Evolutionary conservation across 371 early-diverging fungal genomes (phyloP).

Genomic region (Mortierella sp.): DNA sequence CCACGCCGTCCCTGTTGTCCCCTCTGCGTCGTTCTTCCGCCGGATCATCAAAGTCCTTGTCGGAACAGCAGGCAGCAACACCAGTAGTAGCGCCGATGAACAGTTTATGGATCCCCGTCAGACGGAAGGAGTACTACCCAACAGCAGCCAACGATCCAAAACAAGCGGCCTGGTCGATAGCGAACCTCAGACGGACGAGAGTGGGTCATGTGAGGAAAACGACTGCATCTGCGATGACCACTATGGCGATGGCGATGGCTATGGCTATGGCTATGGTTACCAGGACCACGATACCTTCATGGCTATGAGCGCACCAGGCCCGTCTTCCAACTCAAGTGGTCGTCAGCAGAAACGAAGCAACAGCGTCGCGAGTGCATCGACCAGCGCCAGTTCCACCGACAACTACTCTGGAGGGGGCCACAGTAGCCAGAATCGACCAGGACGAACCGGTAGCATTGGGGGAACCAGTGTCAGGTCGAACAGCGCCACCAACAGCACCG

Average conservation of each 20-base stretch:
- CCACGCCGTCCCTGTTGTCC: slow-evolving; percentile 7
- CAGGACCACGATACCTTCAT: slow-evolving; percentile 1
- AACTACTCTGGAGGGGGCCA: slow-evolving; percentile 7
- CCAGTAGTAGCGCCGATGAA: not conserved
- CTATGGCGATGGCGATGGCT: not conserved
- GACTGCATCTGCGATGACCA: slow-evolving; percentile 28
- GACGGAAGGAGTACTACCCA: not conserved
- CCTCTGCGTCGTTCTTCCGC: slow-evolving; percentile 27
- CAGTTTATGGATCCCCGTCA: not conserved
- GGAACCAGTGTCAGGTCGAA: slow-evolving; percentile 12
- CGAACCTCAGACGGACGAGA: slow-evolving; percentile 27
- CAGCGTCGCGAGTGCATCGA: slow-evolving; percentile 28
- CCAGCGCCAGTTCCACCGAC: slow-evolving; percentile 13
- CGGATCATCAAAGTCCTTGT: slow-evolving; percentile 40
- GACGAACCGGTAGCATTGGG: slow-evolving; percentile 16
- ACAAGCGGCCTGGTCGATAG: not conserved
- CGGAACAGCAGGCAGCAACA: slow-evolving; percentile 6
- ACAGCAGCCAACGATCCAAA: not conserved
- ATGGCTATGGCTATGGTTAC: not conserved
- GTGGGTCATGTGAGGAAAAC: slow-evolving; percentile 33
- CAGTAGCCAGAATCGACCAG: slow-evolving; percentile 17
- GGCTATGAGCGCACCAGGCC: not conserved
- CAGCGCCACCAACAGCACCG: slow-evolving; percentile 1
- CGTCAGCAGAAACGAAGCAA: slow-evolving; percentile 38
- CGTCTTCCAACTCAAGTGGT: slow-evolving; percentile 14